Evolutionary conservation across 2,329 filamentous ascomycete genomes (phyloP).

Genomic region (Ascochyta koolunga): DNA sequence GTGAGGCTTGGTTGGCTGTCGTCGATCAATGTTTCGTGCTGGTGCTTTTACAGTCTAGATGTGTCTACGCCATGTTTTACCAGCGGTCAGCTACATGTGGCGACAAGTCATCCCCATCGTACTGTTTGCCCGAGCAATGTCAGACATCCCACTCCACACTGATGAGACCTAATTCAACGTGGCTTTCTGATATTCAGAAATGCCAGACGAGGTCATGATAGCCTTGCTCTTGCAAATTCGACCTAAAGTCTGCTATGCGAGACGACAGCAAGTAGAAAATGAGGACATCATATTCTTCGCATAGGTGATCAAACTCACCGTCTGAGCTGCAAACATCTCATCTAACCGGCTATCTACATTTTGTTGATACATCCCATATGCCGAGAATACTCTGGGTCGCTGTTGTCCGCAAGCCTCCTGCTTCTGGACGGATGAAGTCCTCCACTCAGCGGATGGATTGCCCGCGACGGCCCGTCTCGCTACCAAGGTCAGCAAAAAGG

Average conservation of each 20-base stretch:
- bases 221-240: background rate
- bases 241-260: background rate
- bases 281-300: background rate
- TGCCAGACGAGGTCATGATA: background rate
- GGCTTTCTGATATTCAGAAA: background rate
- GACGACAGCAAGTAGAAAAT: background rate
- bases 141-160: background rate
- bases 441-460: background rate
- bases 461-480: constrained; percentile 6
- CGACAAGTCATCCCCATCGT: background rate
- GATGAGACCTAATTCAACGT: background rate
- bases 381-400: background rate
- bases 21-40: background rate
- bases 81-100: background rate
- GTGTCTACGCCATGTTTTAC: background rate
- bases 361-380: background rate
- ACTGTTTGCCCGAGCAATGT: background rate
- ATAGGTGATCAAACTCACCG: background rate
- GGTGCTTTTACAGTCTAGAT: background rate
- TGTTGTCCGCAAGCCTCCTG: background rate
- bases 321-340: background rate
- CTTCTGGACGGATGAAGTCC: background rate
- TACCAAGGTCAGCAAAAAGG: background rate
- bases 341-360: background rate
- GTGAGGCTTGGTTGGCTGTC: background rate